Conservation (phyloP, 192 early-diverging fungal species). For the Entomortierella parvispora region DNA sequence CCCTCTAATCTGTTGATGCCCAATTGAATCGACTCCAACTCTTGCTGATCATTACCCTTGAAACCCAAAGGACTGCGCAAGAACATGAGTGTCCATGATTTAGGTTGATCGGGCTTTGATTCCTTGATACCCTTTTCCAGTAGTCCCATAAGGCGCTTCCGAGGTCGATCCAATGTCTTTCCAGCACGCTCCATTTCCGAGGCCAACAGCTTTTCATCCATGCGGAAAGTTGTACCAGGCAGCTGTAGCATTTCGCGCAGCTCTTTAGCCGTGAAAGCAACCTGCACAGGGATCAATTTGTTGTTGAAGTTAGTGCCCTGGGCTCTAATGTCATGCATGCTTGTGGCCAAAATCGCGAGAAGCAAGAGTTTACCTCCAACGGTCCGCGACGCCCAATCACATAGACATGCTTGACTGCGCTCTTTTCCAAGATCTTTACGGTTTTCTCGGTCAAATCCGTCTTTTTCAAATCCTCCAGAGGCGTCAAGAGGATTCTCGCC, state of each 20-base stretch:
- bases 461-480: constrained; percentile 72
- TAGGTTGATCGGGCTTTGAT: constrained; percentile 53
- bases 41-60: not conserved
- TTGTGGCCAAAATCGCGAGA: not conserved
- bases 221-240: constrained; percentile 67
- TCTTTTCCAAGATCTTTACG: constrained; percentile 69
- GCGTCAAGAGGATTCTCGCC: constrained; percentile 84
- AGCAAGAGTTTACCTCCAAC: constrained; percentile 69
- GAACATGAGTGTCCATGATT: constrained; percentile 80
- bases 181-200: constrained; percentile 59
- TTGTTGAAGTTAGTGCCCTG: too few relatives aligned
- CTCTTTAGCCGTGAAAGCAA: constrained; percentile 94
- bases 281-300: constrained; percentile 54
- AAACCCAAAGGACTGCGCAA: constrained; percentile 76
- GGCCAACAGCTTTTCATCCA: constrained; percentile 69
- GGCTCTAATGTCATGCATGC: too few relatives aligned
- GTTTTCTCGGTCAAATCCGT: constrained; percentile 90
- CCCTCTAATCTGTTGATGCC: constrained; percentile 80
- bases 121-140: constrained; percentile 67
- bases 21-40: constrained; percentile 59
- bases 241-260: constrained; percentile 91
- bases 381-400: constrained; percentile 94
- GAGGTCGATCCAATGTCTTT: constrained; percentile 63
- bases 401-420: constrained; percentile 82
- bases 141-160: constrained; percentile 89